Evolutionary conservation across 164 flowering plant species (phyloP), one percentile per base, ranked within the genome.

Genomic region (Tetrastigma voinierianum): DNA sequence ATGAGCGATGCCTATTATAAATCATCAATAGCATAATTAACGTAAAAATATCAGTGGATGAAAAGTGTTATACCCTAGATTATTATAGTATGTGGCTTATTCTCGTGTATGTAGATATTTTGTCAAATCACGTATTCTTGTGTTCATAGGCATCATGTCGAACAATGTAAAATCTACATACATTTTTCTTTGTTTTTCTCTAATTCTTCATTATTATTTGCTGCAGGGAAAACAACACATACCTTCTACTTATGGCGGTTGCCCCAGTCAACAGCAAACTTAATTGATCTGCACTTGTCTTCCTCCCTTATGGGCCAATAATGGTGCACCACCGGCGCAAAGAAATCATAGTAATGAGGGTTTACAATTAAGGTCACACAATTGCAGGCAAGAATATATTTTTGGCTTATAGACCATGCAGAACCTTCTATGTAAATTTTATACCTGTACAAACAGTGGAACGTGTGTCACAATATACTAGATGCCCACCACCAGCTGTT

Each of bases 331-430:
- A 76, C 49, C 2, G 93, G 93, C 0, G 87, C 76, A 81, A 76
- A 88, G 80, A 88, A 86, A 59, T 88, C 90, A 47, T 82, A 83
- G 79, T 80, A 88, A 5, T 24, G 78, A 23, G 90, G 86, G 51
- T 74, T 82, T 14, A 88, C 88, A 2, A 80, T 0, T 14, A 88
- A 68, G 3, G 88, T 67, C 9, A 81, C 76, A 11, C 89, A 86
- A 66, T 88, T 83, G 73, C 93, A 88, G 1, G 90, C 90, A 49
- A 88, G 82, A 68, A 88, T 84, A 75, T 88, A 86, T 51, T 88
- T 88, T 56, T 83, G 80, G 46, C 90, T 88, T 11, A 88, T 89
- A n/a, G 93, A 88, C 93, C 93, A 88, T 18, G 87, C 90, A 18
- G 78, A 75, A 3, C 93, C 93, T 73, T 88, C 93, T 13, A 86